phyloP scores from a whole-genome alignment of 1,284 basidiomycete genomes.

The Golubevia pallescens region DNA sequence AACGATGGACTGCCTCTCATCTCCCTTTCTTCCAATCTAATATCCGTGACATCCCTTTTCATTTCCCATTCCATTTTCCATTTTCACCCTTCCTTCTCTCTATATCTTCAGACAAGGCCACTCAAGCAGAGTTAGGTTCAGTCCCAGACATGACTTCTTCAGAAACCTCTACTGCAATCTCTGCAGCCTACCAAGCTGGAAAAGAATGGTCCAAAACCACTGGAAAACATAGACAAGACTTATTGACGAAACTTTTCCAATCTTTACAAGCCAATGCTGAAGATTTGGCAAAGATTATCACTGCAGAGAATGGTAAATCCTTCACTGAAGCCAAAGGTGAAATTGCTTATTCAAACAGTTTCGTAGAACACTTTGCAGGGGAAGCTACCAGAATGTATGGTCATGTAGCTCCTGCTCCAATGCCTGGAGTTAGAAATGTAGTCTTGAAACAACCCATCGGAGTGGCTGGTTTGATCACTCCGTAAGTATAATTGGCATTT shows the following conservation, averaged over 20 bases:
- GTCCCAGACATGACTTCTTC: conserved; percentile 83
- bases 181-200: conserved; percentile 77
- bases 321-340: conserved; percentile 79
- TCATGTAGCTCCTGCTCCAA: conserved; percentile 82
- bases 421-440: conserved; percentile 78
- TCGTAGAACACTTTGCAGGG: conserved; percentile 51
- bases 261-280: conserved; percentile 80
- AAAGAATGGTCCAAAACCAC: conserved; percentile 81
- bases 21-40: no score
- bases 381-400: conserved; percentile 52
- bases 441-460: conserved; percentile 95
- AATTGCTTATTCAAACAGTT: conserved; percentile 54
- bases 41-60: no score
- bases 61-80: no score
- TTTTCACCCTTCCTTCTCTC: no score
- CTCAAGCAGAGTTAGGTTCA: conserved; percentile 77
- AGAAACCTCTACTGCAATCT: conserved; percentile 81
- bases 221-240: conserved; percentile 79
- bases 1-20: no score
- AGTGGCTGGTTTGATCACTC: conserved; percentile 59
- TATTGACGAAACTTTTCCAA: conserved; percentile 75
- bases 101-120: conserved; percentile 66
- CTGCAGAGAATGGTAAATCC: conserved; percentile 90
- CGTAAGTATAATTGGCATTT: conserved; percentile 30
- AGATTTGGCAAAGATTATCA: conserved; percentile 81